Conservation (phyloP, 805 yeast species). For the Lipomyces chichibuensis region DNA sequence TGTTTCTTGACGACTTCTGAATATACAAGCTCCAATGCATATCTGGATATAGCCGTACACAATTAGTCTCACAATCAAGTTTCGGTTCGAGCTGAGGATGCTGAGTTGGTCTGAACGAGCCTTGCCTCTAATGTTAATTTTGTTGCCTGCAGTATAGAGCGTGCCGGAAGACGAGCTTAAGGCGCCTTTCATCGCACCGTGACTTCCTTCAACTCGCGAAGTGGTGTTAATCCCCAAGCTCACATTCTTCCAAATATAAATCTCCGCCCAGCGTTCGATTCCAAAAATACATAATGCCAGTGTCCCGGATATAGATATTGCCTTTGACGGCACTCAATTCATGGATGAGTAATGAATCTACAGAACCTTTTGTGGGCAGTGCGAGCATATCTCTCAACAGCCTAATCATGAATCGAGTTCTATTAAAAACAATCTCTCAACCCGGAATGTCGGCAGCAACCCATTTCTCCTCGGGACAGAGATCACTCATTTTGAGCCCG, state of each 20-base stretch:
- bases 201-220: not conserved
- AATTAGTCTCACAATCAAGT: not conserved
- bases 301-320: too few relatives aligned
- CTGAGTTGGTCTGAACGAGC: not conserved
- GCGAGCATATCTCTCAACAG: too few relatives aligned
- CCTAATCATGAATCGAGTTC: too few relatives aligned
- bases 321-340: too few relatives aligned
- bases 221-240: not conserved
- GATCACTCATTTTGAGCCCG: too few relatives aligned
- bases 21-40: not conserved
- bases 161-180: not conserved
- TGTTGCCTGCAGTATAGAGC: constrained; percentile 33
- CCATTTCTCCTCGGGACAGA: too few relatives aligned
- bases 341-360: too few relatives aligned
- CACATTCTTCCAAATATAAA: not conserved
- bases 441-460: too few relatives aligned
- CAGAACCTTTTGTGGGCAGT: too few relatives aligned
- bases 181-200: not conserved
- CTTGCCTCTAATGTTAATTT: constrained; percentile 36
- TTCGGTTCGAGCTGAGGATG: not conserved
- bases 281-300: too few relatives aligned
- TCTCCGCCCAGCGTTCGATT: not conserved
- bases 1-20: not conserved
- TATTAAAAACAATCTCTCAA: too few relatives aligned
- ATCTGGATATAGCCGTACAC: not conserved